Evolutionary conservation across 441 rosid species (phyloP).

Genomic region (Aleurites moluccanus): DNA sequence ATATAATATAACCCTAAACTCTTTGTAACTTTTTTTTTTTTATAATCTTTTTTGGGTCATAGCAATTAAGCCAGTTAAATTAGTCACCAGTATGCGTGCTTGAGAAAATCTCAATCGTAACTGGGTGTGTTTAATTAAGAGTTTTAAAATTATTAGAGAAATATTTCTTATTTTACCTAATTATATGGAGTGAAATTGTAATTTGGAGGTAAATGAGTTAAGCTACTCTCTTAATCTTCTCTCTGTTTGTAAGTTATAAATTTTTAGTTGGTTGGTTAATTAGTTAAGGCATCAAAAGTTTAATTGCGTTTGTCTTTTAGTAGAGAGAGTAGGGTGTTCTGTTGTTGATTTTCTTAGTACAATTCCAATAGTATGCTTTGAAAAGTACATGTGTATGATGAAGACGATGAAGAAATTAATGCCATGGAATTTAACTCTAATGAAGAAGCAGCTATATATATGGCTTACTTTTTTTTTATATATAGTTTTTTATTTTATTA

Average conservation of each 20-base stretch:
- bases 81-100: neutral
- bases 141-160: neutral
- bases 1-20: neutral
- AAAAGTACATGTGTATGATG: neutral
- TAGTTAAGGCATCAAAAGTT: neutral
- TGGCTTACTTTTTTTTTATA: too few relatives aligned
- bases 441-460: neutral
- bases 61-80: neutral
- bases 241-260: too few relatives aligned
- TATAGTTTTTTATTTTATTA: too few relatives aligned
- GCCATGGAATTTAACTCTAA: too few relatives aligned
- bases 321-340: neutral
- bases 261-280: slow-evolving; percentile 10
- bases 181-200: too few relatives aligned
- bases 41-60: neutral
- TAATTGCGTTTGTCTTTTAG: slow-evolving; percentile 14
- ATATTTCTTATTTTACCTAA: too few relatives aligned
- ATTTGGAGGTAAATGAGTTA: too few relatives aligned
- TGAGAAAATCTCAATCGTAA: slow-evolving; percentile 15
- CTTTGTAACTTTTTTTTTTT: slow-evolving; percentile 7
- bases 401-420: neutral
- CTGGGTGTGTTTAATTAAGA: neutral
- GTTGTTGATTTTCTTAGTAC: slow-evolving; percentile 2
- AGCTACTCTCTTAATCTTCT: too few relatives aligned
- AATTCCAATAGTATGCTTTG: slow-evolving; percentile 2